Evolutionary conservation across 2,329 filamentous ascomycete species (phyloP), one percentile per base, ranked within the genome.

Genomic region (Furcasterigmium sp.): DNA sequence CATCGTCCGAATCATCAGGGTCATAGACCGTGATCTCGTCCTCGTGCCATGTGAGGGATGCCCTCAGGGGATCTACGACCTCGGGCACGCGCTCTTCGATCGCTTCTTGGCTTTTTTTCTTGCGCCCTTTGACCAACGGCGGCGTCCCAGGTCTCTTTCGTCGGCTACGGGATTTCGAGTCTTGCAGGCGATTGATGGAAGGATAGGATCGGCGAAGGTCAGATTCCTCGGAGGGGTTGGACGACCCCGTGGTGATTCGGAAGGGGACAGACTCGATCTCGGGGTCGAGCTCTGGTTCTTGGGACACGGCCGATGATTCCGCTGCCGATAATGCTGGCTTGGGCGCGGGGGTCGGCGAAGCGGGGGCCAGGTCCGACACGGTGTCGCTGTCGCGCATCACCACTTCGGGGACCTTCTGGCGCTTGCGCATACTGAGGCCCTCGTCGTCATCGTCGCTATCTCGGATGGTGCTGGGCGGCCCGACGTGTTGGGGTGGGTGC

Each of bases 1-100:
- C 81, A 53, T 85, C 81, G 49, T 85, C 80, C 48, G 76, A 71
- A 54, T 84, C 81, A 32, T 79, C 68, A 1, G 79, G 76, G 51
- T 83, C 76, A 57, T 84, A 81, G 21, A 83, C 69, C 2, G 81
- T 84, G 47, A 85, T 84, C 55, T 84, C 81, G 51, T 84, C 75
- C 50, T 83, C 78, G 53, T 80, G 79, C 81, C 81, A 85, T 2
- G 81, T 84, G 41, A 84, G 64, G 3, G 78, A 72, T 7, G 79
- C 78, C 28, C 78, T 70, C 9, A 80, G 56, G 0, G 76, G 75
- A 43, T 80, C 77, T 41, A 69, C 61, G 21, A 77, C 59, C 43
- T 48, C 42, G 28, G 41, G 52, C 11, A 56, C 53, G 11, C 63
- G 65, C 8, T 64, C 59, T 8, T 66, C 61, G 23, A 53, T 55